Evolutionary conservation across 2,329 filamentous ascomycete species (phyloP).

Genomic region (Aphanocladium album): DNA sequence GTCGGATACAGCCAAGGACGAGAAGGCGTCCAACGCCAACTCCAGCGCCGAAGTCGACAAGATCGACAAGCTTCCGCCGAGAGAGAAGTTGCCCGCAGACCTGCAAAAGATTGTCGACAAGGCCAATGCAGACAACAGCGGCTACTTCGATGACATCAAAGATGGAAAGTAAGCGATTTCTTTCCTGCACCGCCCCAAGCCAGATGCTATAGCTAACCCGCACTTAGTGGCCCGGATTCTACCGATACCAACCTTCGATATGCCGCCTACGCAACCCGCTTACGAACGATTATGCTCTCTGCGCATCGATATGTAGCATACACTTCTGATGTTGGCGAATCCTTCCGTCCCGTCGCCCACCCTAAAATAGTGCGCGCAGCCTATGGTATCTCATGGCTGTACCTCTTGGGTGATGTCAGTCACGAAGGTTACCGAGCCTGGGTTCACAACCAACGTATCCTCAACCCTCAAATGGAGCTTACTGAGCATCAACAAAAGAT

Average conservation of each 20-base stretch:
- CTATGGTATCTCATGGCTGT: slow-evolving; percentile 89
- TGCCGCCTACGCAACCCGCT: slow-evolving; percentile 81
- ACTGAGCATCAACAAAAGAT: slow-evolving; percentile 44
- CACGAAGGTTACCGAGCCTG: slow-evolving; percentile 97
- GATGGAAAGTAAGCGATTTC: slow-evolving; percentile 65
- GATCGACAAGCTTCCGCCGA: slow-evolving; percentile 42
- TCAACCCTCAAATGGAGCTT: slow-evolving; percentile 62
- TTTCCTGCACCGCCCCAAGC: slow-evolving; percentile 6
- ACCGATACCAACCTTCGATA: slow-evolving; percentile 86
- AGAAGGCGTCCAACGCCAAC: slow-evolving; percentile 17
- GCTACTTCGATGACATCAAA: slow-evolving; percentile 70
- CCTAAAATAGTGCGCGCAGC: slow-evolving; percentile 74
- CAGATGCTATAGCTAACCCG: slow-evolving; percentile 16
- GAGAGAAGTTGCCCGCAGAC: slow-evolving; percentile 48
- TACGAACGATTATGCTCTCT: slow-evolving; percentile 81
- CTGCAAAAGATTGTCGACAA: slow-evolving; percentile 56
- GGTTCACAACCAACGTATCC: slow-evolving; percentile 70
- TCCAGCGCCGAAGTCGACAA: slow-evolving; percentile 35
- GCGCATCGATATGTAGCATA: slow-evolving; percentile 97
- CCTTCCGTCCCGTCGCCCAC: slow-evolving; percentile 88
- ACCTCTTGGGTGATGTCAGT: slow-evolving; percentile 82
- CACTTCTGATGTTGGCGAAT: slow-evolving; percentile 93
- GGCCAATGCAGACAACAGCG: slow-evolving; percentile 56
- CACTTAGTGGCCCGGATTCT: slow-evolving; percentile 54
- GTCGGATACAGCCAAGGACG: slow-evolving; percentile 26